Base-by-base conservation (phyloP, 306 rosid genomes). In the Dryas drummondii region DNA sequence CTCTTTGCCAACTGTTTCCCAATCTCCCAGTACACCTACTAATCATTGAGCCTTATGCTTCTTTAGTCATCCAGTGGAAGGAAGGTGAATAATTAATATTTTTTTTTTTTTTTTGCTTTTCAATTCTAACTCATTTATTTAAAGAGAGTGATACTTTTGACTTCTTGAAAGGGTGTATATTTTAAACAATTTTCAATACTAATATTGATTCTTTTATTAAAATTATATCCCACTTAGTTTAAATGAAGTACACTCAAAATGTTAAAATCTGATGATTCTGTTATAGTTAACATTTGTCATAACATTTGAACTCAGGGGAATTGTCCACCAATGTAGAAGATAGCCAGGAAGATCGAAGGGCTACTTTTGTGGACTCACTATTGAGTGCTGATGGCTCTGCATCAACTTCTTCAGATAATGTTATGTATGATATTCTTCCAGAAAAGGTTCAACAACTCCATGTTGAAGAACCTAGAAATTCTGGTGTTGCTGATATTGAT, bases 341-440 rank as follows among this genome's bases (percentile, higher is more conserved):
- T 69, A 82, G 78, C 73, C 91, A 82, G 85, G 88, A 90, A 78
- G 94, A 84, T 76, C 90, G 92, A 59, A 85, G 96, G 83, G 84
- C 94, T 74, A 80, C 86, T 75, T 94, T 94, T 76, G 96, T 94
- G 82, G 90, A 88, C 82, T 91, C 96, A 7, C 81, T 94, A 74
- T 84, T 94, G 70, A 84, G 78, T 61, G 87, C 80, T n/a, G 82
- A 79, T 79, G 82, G 76, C 66, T 80, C 89, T 80, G 72, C 81
- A 59, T 87, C 77, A 66, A 73, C 73, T 51, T 76, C 82, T 51
- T 72, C 86, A 75, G 85, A 77, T 71, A 84, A 86, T 54, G 80
- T 74, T 72, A 54, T 46, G 72, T 79, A 71, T 71, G 37, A 72
- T 65, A 62, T 56, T 65, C 57, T 52, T 80, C 80, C 73, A 40